Evolutionary conservation across 2,329 filamentous ascomycete genomes (phyloP).

Genomic region (Ophioceras dolichostomum): DNA sequence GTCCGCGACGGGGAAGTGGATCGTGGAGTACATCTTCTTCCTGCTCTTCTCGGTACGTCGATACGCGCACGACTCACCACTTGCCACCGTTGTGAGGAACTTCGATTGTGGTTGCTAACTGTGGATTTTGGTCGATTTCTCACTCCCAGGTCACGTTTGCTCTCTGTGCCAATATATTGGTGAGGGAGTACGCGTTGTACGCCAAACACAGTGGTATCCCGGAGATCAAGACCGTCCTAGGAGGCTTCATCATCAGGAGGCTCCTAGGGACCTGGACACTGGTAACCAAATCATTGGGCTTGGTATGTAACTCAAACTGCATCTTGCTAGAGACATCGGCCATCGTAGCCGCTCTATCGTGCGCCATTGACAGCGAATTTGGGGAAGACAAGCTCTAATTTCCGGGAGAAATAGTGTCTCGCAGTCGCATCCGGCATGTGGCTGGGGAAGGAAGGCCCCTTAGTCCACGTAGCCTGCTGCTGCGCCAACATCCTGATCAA

Average conservation of each 20-base stretch:
- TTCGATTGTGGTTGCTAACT: not conserved
- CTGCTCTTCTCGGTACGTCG: slow-evolving; percentile 63
- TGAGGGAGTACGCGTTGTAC: slow-evolving; percentile 73
- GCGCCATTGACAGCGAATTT: too few species aligned
- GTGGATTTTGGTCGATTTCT: too few species aligned
- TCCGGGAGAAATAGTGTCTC: slow-evolving; percentile 50
- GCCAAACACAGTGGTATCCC: slow-evolving; percentile 94
- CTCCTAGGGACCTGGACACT: slow-evolving; percentile 86
- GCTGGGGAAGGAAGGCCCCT: slow-evolving; percentile 89
- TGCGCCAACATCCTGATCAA: slow-evolving; percentile 93
- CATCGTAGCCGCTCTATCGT: too few species aligned
- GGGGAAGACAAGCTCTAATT: too few species aligned
- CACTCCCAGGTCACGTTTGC: slow-evolving; percentile 67
- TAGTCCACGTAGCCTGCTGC: slow-evolving; percentile 95
- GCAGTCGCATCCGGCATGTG: slow-evolving; percentile 91
- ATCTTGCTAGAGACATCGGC: too few species aligned
- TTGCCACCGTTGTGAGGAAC: too few species aligned
- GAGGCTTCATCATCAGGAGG: slow-evolving; percentile 80
- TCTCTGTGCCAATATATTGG: slow-evolving; percentile 62
- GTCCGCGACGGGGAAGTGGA: slow-evolving; percentile 59
- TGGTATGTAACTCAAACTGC: too few species aligned
- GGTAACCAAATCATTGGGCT: slow-evolving; percentile 75
- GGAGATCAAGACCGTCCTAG: slow-evolving; percentile 92
- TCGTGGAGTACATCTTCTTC: slow-evolving; percentile 82
- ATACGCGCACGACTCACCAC: too few species aligned